These are phyloP conservation scores for Dioszegia hungarica DNA, from an alignment of 768 basidiomycete species.

Conservation along the genomic window DNA sequence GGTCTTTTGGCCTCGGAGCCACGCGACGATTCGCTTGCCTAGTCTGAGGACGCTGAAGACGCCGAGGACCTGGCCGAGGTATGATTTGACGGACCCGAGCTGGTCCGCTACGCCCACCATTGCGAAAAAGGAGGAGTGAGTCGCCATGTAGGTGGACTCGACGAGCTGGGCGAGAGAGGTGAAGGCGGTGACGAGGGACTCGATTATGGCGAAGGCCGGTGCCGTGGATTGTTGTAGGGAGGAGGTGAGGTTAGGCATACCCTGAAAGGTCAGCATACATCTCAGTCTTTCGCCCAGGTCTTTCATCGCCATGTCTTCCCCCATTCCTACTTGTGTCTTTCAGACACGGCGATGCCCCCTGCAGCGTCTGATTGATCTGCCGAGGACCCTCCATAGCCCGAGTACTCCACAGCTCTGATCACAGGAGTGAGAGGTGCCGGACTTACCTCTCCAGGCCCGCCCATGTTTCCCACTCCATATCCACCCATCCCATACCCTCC, in stretches of 20 bases:
- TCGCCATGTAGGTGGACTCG: slow-evolving; percentile 95
- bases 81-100: slow-evolving; percentile 82
- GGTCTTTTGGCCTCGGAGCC: slow-evolving; percentile 62
- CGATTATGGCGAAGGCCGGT: slow-evolving; percentile 85
- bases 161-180: slow-evolving; percentile 93
- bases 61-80: slow-evolving; percentile 86
- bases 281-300: no score
- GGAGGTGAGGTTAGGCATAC: slow-evolving; percentile 69
- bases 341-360: no score
- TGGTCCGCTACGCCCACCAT: slow-evolving; percentile 89
- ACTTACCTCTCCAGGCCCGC: slow-evolving; percentile 55
- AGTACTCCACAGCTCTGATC: no score
- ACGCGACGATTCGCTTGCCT: slow-evolving; percentile 50
- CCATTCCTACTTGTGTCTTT: no score
- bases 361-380: no score
- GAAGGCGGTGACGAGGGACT: slow-evolving; percentile 93
- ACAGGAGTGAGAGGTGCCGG: no score
- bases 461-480: slow-evolving; percentile 54
- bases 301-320: no score
- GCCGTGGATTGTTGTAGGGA: slow-evolving; percentile 84
- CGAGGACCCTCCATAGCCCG: no score
- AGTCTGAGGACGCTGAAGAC: slow-evolving; percentile 75
- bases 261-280: slow-evolving; percentile 44
- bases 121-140: slow-evolving; percentile 89
- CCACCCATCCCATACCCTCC: slow-evolving; percentile 48